Base-by-base conservation (phyloP, 495 filamentous ascomycete genomes). In the Xylaria palmicola region DNA sequence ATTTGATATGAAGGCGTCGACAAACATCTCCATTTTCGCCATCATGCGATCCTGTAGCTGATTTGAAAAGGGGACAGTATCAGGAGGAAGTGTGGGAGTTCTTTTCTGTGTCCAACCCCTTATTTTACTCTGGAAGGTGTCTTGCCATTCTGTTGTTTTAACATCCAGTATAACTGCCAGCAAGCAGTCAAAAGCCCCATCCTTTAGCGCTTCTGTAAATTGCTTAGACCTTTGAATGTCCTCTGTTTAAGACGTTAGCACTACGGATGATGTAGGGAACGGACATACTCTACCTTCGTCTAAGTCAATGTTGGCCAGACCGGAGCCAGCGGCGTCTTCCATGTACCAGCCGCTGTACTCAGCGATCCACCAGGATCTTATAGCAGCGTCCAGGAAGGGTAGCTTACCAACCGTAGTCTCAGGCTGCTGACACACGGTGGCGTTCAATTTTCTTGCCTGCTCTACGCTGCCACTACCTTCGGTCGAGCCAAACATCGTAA, bases 131-230 rank as follows among this genome's bases (percentile, higher is more conserved):
- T 87, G 88, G 37, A 86, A 85, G 41, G 92, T 85, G 68, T 98
- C 92, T 65, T 87, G 85, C 91, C 91, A 95, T 65, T 91, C 87
- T 40, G 76, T 66, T 0, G 79, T 70, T 57, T 76, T 89, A 63
- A 92, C 82, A 60, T 92, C 90, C 36, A 90, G 87, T 60, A 91
- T 88, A 32, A 95, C 80, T 1, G 91, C 86, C 19, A 99, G 81
- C 65, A 96, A 83, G 67, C 96, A 94, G 65, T 98, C 91, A 62
- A 99, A 88, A 39, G 90, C 94, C 6, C 92, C 93, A 63, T 97
- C 91, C 58, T 91, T 89, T 5, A 98, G 77, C n/a, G 88, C 85
- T 41, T 87, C 83, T 59, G 85, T 75, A 65, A 96, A 94, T 52
- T 86, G 79, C 59, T 85, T 85, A 4, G 86, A 84, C 43, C 90